phyloP scores from a whole-genome alignment of 2,329 filamentous ascomycete species.

The Leptographium procerum region DNA sequence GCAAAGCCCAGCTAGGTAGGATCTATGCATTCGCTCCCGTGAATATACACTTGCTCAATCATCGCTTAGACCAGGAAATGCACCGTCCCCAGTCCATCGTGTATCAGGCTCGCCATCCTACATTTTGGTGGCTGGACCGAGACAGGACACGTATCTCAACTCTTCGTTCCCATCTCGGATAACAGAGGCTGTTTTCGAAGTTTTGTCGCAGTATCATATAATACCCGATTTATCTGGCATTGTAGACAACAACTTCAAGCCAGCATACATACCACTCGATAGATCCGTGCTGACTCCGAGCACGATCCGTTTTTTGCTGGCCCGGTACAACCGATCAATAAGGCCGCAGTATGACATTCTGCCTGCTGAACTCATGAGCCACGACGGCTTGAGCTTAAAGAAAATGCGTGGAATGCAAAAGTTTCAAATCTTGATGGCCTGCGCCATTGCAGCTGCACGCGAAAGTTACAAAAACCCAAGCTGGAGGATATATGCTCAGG shows the following conservation, averaged over 20 bases:
- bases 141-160: slow-evolving; percentile 1
- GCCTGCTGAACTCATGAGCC: background rate
- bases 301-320: background rate
- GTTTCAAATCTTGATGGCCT: slow-evolving; percentile 3
- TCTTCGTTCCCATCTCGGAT: background rate
- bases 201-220: background rate
- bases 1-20: background rate
- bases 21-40: background rate
- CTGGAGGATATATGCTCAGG: background rate
- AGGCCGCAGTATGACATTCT: slow-evolving; percentile 1
- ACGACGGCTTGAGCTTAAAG: slow-evolving; percentile 2
- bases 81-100: background rate
- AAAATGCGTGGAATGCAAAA: background rate
- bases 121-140: background rate
- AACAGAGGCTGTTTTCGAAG: background rate
- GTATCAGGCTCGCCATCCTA: background rate
- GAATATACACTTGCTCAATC: background rate
- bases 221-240: background rate
- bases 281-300: background rate
- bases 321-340: background rate
- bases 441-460: slow-evolving; percentile 2
- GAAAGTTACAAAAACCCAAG: background rate
- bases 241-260: background rate
- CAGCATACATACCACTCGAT: background rate
- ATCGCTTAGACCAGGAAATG: background rate